Conservation (phyloP, 306 rosid species). For the Inga oerstediana region DNA sequence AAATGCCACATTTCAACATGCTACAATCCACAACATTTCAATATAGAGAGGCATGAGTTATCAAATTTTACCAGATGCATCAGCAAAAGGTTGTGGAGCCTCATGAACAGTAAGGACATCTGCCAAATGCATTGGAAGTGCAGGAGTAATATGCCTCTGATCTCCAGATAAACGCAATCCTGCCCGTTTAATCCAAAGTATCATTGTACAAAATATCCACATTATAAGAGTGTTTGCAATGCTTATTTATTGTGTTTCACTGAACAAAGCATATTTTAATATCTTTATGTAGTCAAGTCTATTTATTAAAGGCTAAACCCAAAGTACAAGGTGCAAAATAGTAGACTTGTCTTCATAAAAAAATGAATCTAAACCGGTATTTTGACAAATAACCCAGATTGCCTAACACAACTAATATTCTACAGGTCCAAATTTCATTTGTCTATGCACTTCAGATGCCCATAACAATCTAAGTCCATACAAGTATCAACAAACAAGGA, state of each 20-base stretch:
- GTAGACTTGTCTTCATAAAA: neutral
- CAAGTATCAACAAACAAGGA: neutral
- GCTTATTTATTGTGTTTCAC: conserved; percentile 3
- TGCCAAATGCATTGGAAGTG: conserved; percentile 86
- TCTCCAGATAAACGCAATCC: conserved; percentile 73
- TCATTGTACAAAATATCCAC: conserved; percentile 18
- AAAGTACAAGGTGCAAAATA: neutral
- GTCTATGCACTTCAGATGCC: neutral
- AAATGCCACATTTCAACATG: conserved; percentile 28
- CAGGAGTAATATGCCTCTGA: conserved; percentile 75
- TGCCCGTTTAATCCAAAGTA: conserved; percentile 38
- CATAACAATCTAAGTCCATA: neutral
- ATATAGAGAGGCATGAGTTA: conserved; percentile 30
- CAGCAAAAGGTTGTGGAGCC: conserved; percentile 60
- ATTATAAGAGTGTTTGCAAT: conserved; percentile 7
- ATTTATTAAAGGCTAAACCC: conserved; percentile 5
- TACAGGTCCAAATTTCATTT: neutral
- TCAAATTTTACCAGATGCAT: conserved; percentile 55
- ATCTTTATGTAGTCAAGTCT: neutral
- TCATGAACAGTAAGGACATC: conserved; percentile 70
- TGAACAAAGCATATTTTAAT: conserved; percentile 7
- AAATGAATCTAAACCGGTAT: neutral
- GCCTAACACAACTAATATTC: neutral
- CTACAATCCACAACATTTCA: conserved; percentile 10
- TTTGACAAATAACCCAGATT: conserved; percentile 7